Base-by-base conservation (phyloP, 2,329 filamentous ascomycete species). In the Mycosphaerella sp. region DNA sequence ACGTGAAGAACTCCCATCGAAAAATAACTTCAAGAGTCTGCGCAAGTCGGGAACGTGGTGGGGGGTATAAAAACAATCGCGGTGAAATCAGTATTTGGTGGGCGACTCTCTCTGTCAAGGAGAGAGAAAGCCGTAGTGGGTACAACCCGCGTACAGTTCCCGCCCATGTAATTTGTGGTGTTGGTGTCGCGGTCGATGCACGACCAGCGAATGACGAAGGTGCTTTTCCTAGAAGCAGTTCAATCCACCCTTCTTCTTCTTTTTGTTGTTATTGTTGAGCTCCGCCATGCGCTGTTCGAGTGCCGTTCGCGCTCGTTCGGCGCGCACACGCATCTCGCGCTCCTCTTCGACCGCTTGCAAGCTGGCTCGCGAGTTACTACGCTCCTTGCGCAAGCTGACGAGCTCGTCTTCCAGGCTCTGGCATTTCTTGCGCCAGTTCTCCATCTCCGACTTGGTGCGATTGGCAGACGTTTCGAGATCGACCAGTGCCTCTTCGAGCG, bases 321-420 rank as follows among this genome's bases (percentile, higher is more conserved):
- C 91, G 59, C 92, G 88, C 60, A 89, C 80, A 57, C 93, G 81
- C 75, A 95, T 95, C 76, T 89, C 92, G 64, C 92, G 83, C 79
- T 98, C 93, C 73, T 98, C 92, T 70, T 98, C 95, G 21, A 97
- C 89, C 57, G 90, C 88, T 70, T 95, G 89, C 63, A 97, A 80
- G 59, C 80, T 84, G 59, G 84, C 78, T 32, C 83, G 76, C 34
- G 79, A 68, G 48, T 61, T 80, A 38, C 76, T 78, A 55, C 78
- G 74, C 69, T 84, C 81, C 64, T 82, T 82, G 64, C 76, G 76
- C 60, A 84, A 72, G 41, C 84, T 76, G 57, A 84, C 81, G 59
- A 84, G 80, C 77, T 89, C 86, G 34, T 74, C 69, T 70, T 95
- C 90, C 39, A 92, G 78, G 55, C 85, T 80, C 66, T 77, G 76